phyloP scores from a whole-genome alignment of 2,329 filamentous ascomycete species.

The Penicillium sp. region DNA sequence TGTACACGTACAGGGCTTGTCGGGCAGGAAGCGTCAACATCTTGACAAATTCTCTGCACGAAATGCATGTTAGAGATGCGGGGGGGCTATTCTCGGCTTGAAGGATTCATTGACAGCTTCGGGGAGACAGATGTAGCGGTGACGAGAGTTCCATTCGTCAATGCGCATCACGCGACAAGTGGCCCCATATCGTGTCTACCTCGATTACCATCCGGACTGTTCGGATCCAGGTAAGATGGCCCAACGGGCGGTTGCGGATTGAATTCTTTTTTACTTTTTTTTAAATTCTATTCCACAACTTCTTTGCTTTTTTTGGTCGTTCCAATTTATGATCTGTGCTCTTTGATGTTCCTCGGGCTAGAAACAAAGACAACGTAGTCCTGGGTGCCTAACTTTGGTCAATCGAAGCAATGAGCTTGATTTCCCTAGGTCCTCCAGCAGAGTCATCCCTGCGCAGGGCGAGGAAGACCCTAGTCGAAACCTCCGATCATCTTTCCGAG shows the following conservation, averaged over 20 bases:
- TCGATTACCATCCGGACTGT: conserved; percentile 34
- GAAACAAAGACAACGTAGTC: background rate
- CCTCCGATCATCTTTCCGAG: background rate
- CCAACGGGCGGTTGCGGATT: conserved; percentile 15
- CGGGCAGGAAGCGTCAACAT: conserved; percentile 6
- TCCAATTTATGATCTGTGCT: background rate
- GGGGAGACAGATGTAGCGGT: conserved; percentile 13
- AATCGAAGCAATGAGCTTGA: conserved; percentile 18
- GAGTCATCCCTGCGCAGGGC: conserved; percentile 14
- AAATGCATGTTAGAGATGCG: conserved; percentile 21
- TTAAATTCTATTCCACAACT: background rate
- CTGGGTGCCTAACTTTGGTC: conserved; percentile 2
- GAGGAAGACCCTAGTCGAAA: conserved; percentile 1
- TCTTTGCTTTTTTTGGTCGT: background rate
- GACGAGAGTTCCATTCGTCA: conserved; percentile 15
- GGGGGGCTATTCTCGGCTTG: background rate
- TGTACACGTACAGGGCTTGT: conserved; percentile 3
- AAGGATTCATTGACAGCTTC: background rate
- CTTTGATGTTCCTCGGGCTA: background rate
- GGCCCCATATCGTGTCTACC: conserved; percentile 28
- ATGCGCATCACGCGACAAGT: conserved; percentile 18
- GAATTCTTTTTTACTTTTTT: conserved; percentile 1
- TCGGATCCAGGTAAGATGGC: conserved; percentile 24
- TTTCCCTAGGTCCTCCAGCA: conserved; percentile 10
- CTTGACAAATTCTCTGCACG: conserved; percentile 25